phyloP scores from a whole-genome alignment of 2,329 filamentous ascomycete genomes.

The Sporothrix mexicana region DNA sequence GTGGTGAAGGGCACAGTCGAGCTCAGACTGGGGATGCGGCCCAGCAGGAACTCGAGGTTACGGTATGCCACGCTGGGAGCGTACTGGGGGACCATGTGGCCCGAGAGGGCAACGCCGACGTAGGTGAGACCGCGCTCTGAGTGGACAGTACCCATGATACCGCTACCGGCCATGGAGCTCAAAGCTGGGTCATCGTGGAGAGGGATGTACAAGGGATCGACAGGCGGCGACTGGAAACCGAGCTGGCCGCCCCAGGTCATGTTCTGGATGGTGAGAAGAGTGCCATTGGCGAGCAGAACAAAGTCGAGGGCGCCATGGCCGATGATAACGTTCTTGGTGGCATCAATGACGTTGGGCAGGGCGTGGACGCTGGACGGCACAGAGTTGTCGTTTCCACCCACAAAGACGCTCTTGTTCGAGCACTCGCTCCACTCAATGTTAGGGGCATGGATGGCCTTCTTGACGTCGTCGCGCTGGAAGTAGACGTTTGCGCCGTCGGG shows the following conservation, averaged over 20 bases:
- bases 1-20: constrained; percentile 49
- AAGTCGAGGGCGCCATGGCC: constrained; percentile 74
- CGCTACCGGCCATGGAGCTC: constrained; percentile 51
- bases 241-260: constrained; percentile 78
- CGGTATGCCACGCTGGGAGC: constrained; percentile 71
- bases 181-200: constrained; percentile 57
- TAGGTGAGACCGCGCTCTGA: constrained; percentile 79
- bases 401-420: constrained; percentile 49
- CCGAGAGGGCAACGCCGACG: constrained; percentile 65
- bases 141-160: constrained; percentile 70
- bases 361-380: constrained; percentile 61
- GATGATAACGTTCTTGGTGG: constrained; percentile 74
- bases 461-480: constrained; percentile 68
- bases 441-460: constrained; percentile 43
- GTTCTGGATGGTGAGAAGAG: constrained; percentile 75
- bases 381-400: constrained; percentile 55
- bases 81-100: constrained; percentile 74
- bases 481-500: constrained; percentile 68
- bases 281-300: constrained; percentile 70
- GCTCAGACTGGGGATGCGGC: constrained; percentile 65
- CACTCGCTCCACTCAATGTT: constrained; percentile 62
- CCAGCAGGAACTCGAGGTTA: constrained; percentile 76
- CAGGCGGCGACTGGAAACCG: constrained; percentile 69
- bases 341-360: constrained; percentile 74
- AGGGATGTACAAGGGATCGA: constrained; percentile 71